phyloP scores from a whole-genome alignment of 2,329 filamentous ascomycete species.

The Tolypocladium guangdongense region DNA sequence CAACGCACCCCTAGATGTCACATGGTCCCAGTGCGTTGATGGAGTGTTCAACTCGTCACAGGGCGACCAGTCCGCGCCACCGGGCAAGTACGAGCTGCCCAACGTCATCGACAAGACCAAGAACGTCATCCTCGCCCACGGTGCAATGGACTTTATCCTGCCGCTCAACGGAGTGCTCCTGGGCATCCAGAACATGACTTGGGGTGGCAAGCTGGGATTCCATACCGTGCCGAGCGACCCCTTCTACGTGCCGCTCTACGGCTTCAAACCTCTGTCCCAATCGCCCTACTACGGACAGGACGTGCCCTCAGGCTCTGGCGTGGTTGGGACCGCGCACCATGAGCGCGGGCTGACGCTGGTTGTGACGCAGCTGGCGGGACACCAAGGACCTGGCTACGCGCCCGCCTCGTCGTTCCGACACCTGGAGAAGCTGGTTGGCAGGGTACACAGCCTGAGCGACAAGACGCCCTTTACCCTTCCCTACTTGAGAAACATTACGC shows the following conservation, averaged over 20 bases:
- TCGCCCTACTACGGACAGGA: slow-evolving; percentile 25
- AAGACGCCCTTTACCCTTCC: slow-evolving; percentile 24
- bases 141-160: slow-evolving; percentile 57
- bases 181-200: slow-evolving; percentile 73
- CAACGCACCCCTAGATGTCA: slow-evolving; percentile 42
- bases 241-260: slow-evolving; percentile 50
- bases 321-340: slow-evolving; percentile 58
- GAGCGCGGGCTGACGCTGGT: slow-evolving; percentile 69
- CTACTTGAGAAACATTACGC: slow-evolving; percentile 7
- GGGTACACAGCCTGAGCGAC: slow-evolving; percentile 45
- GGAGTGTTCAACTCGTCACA: slow-evolving; percentile 3
- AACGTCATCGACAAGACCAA: slow-evolving; percentile 62
- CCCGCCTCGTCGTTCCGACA: slow-evolving; percentile 59
- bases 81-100: slow-evolving; percentile 49
- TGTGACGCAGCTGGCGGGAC: slow-evolving; percentile 51
- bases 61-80: slow-evolving; percentile 25
- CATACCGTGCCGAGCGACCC: slow-evolving; percentile 45
- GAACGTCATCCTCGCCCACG: slow-evolving; percentile 65
- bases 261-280: slow-evolving; percentile 30
- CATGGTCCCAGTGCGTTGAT: slow-evolving; percentile 7
- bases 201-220: slow-evolving; percentile 62
- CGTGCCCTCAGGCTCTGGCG: slow-evolving; percentile 48
- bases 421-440: slow-evolving; percentile 64
- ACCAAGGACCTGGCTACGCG: slow-evolving; percentile 59
- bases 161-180: slow-evolving; percentile 59